These are phyloP conservation scores for Immersiporthe knoxdaviesiana DNA, from an alignment of 2,329 filamentous ascomycete species.

Conservation along the genomic window DNA sequence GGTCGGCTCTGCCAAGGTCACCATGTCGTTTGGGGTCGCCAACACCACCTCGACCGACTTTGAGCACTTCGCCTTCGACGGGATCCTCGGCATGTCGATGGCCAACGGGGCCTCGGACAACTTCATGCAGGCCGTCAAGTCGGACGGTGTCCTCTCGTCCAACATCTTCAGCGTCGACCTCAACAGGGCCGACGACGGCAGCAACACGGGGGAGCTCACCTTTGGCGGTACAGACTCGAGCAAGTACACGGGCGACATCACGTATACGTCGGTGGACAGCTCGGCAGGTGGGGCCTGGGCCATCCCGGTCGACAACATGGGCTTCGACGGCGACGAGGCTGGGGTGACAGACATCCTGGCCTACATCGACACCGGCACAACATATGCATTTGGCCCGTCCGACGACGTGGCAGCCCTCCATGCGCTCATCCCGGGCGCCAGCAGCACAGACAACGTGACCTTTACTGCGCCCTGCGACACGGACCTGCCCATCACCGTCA, in stretches of 20 bases:
- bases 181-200: slow-evolving; percentile 66
- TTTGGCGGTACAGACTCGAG: slow-evolving; percentile 72
- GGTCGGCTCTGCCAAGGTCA: slow-evolving; percentile 66
- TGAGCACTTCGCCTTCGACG: slow-evolving; percentile 79
- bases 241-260: slow-evolving; percentile 70
- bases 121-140: slow-evolving; percentile 65
- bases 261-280: slow-evolving; percentile 61
- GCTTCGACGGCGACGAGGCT: slow-evolving; percentile 61
- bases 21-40: slow-evolving; percentile 74
- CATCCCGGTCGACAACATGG: slow-evolving; percentile 68
- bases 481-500: slow-evolving; percentile 61
- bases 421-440: slow-evolving; percentile 64
- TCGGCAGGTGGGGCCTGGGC: slow-evolving; percentile 68
- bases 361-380: slow-evolving; percentile 85
- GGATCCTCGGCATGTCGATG: slow-evolving; percentile 79
- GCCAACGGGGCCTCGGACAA: slow-evolving; percentile 63
- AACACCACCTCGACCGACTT: slow-evolving; percentile 75
- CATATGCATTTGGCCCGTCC: slow-evolving; percentile 73
- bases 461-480: slow-evolving; percentile 77
- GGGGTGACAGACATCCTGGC: slow-evolving; percentile 61
- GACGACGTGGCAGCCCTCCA: slow-evolving; percentile 71
- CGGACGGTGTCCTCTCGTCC: slow-evolving; percentile 57
- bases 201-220: slow-evolving; percentile 74
- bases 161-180: slow-evolving; percentile 76
- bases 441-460: slow-evolving; percentile 59